Conservation (phyloP, 192 early-diverging fungal genomes). For the Entrophospora sp. region DNA sequence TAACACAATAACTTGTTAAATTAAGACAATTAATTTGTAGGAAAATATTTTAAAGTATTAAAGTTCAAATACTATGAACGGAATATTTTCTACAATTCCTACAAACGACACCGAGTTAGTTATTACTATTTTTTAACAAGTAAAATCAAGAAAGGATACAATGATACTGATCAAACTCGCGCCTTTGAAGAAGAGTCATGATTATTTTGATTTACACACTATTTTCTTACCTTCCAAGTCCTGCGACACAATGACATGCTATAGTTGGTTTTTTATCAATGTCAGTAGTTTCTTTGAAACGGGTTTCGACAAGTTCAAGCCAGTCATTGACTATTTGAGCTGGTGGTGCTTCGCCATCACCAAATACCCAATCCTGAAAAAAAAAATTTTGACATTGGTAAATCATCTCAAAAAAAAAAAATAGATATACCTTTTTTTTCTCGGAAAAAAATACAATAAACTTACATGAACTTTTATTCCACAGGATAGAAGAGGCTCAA, state of each 20-base stretch:
- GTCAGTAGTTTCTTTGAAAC: slow-evolving; percentile 29
- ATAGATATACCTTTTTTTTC: no score
- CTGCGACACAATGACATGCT: slow-evolving; percentile 74
- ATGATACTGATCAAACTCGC: no score
- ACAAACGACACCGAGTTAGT: no score
- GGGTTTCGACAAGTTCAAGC: slow-evolving; percentile 52
- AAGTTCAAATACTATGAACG: no score
- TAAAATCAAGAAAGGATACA: no score
- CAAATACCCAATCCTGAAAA: slow-evolving; percentile 63
- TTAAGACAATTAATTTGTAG: not conserved
- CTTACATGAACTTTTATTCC: slow-evolving; percentile 60
- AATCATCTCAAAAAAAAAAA: not conserved
- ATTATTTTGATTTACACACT: no score
- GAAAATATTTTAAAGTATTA: no score
- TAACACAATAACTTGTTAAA: not conserved
- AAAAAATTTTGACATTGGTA: no score
- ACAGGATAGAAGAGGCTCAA: slow-evolving; percentile 35
- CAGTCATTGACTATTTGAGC: slow-evolving; percentile 49
- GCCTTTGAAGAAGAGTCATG: no score
- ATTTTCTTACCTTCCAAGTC: slow-evolving; percentile 54
- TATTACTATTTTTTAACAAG: no score
- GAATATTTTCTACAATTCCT: no score
- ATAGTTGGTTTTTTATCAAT: slow-evolving; percentile 28
- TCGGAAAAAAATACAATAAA: slow-evolving; percentile 13
- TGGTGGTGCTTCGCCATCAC: slow-evolving; percentile 65